Evolutionary conservation across 2,329 filamentous ascomycete genomes (phyloP).

Genomic region (Incumbomyces lentus): DNA sequence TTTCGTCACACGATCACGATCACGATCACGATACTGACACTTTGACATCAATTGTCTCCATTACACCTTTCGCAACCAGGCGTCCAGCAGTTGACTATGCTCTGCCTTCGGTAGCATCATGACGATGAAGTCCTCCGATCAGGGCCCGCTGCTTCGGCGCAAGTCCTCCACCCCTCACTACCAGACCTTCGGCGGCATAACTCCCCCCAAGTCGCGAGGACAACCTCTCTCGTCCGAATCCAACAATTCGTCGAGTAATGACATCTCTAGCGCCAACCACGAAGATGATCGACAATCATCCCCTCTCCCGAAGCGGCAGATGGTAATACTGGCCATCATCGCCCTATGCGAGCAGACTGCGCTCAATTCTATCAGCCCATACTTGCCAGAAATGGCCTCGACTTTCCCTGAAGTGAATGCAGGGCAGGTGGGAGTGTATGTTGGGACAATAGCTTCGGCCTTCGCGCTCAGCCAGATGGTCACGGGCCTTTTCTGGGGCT

Average conservation of each 20-base stretch:
- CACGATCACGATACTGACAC: not conserved
- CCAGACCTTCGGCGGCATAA: slow-evolving; percentile 38
- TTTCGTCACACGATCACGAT: too few species aligned
- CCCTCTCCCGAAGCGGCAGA: slow-evolving; percentile 71
- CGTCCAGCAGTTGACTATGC: slow-evolving; percentile 1
- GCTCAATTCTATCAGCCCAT: slow-evolving; percentile 90
- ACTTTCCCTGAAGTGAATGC: slow-evolving; percentile 70
- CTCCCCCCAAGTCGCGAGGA: slow-evolving; percentile 35
- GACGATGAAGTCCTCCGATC: slow-evolving; percentile 20
- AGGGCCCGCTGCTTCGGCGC: slow-evolving; percentile 27
- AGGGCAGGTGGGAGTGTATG: slow-evolving; percentile 69
- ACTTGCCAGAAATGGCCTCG: slow-evolving; percentile 83
- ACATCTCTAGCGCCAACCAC: slow-evolving; percentile 22
- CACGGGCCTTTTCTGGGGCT: slow-evolving; percentile 88
- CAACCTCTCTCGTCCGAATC: slow-evolving; percentile 32
- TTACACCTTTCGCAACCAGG: too few species aligned
- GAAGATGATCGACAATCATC: slow-evolving; percentile 34
- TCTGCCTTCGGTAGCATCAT: not conserved
- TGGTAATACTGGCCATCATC: slow-evolving; percentile 75
- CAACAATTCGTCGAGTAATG: slow-evolving; percentile 29
- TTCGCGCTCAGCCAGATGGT: slow-evolving; percentile 88
- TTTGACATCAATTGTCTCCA: not conserved
- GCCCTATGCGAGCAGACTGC: slow-evolving; percentile 91
- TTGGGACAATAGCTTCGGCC: slow-evolving; percentile 77
- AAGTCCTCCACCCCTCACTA: slow-evolving; percentile 36